Conservation (phyloP, 164 flowering plant genomes). For the grape (Vitis vinifera) region DNA sequence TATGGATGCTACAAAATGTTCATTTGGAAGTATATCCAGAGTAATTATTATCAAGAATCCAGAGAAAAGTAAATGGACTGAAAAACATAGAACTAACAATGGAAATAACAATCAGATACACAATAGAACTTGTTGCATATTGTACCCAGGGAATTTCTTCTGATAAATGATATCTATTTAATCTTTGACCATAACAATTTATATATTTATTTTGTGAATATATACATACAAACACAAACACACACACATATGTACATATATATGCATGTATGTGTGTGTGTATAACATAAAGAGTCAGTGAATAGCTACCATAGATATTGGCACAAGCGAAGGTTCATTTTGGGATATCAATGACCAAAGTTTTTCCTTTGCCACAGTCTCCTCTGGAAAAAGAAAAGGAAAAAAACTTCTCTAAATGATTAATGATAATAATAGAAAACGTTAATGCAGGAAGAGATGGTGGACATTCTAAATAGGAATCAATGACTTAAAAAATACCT, state of each 20-base stretch:
- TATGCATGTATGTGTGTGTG: no score
- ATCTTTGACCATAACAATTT: no score
- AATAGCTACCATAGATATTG: constrained; percentile 62
- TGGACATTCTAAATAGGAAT: neutral
- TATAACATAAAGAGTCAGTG: neutral
- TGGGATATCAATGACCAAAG: constrained; percentile 82
- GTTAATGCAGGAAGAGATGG: neutral
- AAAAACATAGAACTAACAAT: no score
- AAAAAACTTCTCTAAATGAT: neutral
- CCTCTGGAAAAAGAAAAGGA: constrained; percentile 50
- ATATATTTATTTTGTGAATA: no score
- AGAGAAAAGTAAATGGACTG: neutral
- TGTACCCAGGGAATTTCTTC: no score
- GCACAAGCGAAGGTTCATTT: constrained; percentile 80
- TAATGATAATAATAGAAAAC: neutral
- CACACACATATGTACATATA: no score
- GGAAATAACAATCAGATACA: no score
- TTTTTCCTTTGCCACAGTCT: constrained; percentile 72
- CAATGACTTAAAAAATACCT: constrained; percentile 38
- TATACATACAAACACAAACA: neutral
- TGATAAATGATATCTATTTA: no score
- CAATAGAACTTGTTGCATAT: no score
- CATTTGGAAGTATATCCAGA: no score
- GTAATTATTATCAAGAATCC: neutral
- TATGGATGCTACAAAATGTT: no score